Evolutionary conservation across 164 flowering plant genomes (phyloP).

Genomic region (Magnolia officinalis): DNA sequence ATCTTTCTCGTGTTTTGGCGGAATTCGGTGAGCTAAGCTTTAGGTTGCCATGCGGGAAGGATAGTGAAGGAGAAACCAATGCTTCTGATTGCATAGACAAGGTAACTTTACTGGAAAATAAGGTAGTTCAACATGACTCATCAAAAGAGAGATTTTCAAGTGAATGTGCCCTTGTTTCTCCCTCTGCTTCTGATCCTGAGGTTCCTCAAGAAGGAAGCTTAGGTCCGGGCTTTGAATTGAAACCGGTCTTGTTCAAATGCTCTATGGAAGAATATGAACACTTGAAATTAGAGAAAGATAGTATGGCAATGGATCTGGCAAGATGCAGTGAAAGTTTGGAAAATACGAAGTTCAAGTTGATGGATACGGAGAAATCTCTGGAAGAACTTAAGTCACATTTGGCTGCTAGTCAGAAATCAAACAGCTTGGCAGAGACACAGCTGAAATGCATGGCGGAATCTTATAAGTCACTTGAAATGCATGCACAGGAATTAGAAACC

Average conservation of each 20-base stretch:
- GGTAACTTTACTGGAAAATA: slow-evolving; percentile 74
- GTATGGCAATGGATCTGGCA: slow-evolving; percentile 44
- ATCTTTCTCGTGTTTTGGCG: slow-evolving; percentile 61
- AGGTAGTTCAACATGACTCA: slow-evolving; percentile 37
- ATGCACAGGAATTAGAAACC: slow-evolving; percentile 58
- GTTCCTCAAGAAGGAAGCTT: slow-evolving; percentile 54
- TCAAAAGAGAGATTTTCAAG: slow-evolving; percentile 47
- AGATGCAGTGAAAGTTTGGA: slow-evolving; percentile 58
- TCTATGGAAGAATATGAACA: slow-evolving; percentile 62
- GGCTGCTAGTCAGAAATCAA: slow-evolving; percentile 62
- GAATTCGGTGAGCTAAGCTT: slow-evolving; percentile 54
- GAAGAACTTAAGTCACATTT: slow-evolving; percentile 69
- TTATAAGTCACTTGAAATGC: slow-evolving; percentile 78
- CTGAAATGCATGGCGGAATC: slow-evolving; percentile 98
- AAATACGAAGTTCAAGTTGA: slow-evolving; percentile 49
- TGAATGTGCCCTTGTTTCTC: slow-evolving; percentile 50
- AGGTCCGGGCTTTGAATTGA: slow-evolving; percentile 42
- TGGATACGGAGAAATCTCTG: slow-evolving; percentile 64
- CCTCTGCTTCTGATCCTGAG: slow-evolving; percentile 55
- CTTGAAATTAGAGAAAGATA: slow-evolving; percentile 67
- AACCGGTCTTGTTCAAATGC: slow-evolving; percentile 31
- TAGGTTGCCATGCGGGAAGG: slow-evolving; percentile 46
- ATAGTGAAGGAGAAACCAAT: slow-evolving; percentile 45
- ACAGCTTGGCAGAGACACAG: slow-evolving; percentile 93
- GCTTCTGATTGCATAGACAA: slow-evolving; percentile 82